Percentiles rank a stretch among this genome's conserved stretches.
phyloP scores from a whole-genome alignment of 768 basidiomycete species.

The Dentipellis fragilis region DNA sequence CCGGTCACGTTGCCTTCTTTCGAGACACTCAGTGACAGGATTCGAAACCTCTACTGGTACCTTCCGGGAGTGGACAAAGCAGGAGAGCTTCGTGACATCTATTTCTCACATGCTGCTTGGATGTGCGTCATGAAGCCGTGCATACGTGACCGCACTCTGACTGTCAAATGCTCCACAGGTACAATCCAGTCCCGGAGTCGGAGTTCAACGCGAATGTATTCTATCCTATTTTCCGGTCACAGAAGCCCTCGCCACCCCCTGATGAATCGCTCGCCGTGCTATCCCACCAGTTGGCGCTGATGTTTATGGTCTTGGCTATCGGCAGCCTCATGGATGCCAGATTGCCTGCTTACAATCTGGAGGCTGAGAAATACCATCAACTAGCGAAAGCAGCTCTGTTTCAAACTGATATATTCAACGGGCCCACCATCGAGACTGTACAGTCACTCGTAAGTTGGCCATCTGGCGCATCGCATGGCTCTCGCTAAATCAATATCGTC shows the following conservation, averaged over 20 bases:
- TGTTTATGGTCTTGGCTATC: slow-evolving; percentile 54
- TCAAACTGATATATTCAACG: slow-evolving; percentile 53
- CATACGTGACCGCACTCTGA: slow-evolving; percentile 7
- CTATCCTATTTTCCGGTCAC: slow-evolving; percentile 39
- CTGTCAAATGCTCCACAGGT: slow-evolving; percentile 28
- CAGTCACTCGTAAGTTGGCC: slow-evolving; percentile 47
- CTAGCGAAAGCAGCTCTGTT: slow-evolving; percentile 49
- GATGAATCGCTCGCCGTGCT: slow-evolving; percentile 29
- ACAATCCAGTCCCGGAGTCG: slow-evolving; percentile 46
- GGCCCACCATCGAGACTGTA: slow-evolving; percentile 52
- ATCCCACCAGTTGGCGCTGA: slow-evolving; percentile 46
- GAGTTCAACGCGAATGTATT: slow-evolving; percentile 46
- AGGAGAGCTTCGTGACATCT: slow-evolving; percentile 41
- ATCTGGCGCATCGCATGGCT: slow-evolving; percentile 2
- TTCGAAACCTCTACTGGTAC: slow-evolving; percentile 58
- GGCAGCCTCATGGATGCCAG: slow-evolving; percentile 55
- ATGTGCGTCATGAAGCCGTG: slow-evolving; percentile 52
- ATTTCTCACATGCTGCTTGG: slow-evolving; percentile 63
- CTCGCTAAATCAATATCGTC: slow-evolving; percentile 11
- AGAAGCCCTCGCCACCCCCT: slow-evolving; percentile 31
- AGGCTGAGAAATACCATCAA: slow-evolving; percentile 52
- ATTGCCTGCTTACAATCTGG: slow-evolving; percentile 37
- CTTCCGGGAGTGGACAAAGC: slow-evolving; percentile 55
- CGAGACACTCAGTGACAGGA: slow-evolving; percentile 31
- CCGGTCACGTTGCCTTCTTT: slow-evolving; percentile 28